phyloP scores from a whole-genome alignment of 306 rosid genomes.

The Neltuma alba region DNA sequence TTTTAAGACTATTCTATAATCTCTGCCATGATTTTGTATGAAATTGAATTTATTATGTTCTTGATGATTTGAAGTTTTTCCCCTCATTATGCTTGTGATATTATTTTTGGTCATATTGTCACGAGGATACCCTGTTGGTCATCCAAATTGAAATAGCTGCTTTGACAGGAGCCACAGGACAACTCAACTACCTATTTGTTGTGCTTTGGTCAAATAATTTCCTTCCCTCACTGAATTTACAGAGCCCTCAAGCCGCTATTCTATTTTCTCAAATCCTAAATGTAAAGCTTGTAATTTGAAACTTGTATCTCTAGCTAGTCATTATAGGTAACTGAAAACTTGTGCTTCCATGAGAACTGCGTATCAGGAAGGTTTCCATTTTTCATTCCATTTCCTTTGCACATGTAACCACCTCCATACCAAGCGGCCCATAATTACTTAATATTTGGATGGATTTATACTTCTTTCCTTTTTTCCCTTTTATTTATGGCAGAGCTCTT shows the following conservation, averaged over 20 bases:
- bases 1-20: not conserved
- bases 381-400: not conserved
- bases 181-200: not conserved
- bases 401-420: not conserved
- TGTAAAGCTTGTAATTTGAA: not conserved
- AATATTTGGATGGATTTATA: not conserved
- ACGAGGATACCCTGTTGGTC: not conserved
- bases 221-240: not conserved
- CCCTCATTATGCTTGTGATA: not conserved
- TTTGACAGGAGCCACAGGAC: not conserved
- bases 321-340: not conserved
- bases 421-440: not conserved
- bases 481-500: not conserved
- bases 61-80: not conserved
- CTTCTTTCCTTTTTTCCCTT: not conserved
- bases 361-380: not conserved
- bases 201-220: not conserved
- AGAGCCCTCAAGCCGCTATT: not conserved
- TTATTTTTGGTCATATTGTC: not conserved
- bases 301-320: not conserved
- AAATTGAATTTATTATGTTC: not conserved
- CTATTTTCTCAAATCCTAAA: not conserved
- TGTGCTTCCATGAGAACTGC: not conserved
- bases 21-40: not conserved
- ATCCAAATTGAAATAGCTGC: not conserved